Evolutionary conservation across 805 yeast genomes (phyloP), one percentile per base, ranked within the genome.

Genomic region (Wickerhamiella lipophila): DNA sequence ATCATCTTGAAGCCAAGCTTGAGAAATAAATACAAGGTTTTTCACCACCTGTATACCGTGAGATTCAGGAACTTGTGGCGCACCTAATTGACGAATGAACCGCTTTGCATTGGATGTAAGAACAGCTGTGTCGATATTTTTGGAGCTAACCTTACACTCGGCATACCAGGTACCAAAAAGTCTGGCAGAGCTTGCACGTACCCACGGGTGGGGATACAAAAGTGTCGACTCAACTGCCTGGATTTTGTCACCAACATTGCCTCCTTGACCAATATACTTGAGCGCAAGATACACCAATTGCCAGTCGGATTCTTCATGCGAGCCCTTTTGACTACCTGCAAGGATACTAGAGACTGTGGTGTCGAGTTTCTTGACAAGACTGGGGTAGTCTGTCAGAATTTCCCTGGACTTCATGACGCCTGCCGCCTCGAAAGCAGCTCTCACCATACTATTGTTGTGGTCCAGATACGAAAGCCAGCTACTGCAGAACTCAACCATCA

Each of bases 141-240:
- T 25, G 7, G 40, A 46, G 8, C 30, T 50, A 13, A 60, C 56
- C 30, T 68, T 64, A 25, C 57, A 42, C 46, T 72, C 69, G 7
- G 72, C 58, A 49, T 83, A 66, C 45, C 82, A 60, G 1, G 64
- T 58, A 1, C 81, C 79, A 35, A 79, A 61, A 29, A 85, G 66
- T 47, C 88, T 69, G 6, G 80, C 66, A 1, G 94, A 68, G 4
- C 74, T 66, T 51, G 82, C 69, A 57, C 96, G 76, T 6, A 88
- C 82, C 97, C 97, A 88, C 1, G 92, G 72, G 64, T 88, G 96
- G 2, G 96, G 96, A 61, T 76, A 88, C 46, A 88, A 67, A 48
- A 87, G 69, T 25, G 78, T 64, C 2, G 71, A 73, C 21, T 76
- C 68, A 2, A 82, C 64, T 42, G 64, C 69, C 56, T 67, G 70